Conservation (phyloP, 306 rosid species). For the Cicer pinnatifidum region DNA sequence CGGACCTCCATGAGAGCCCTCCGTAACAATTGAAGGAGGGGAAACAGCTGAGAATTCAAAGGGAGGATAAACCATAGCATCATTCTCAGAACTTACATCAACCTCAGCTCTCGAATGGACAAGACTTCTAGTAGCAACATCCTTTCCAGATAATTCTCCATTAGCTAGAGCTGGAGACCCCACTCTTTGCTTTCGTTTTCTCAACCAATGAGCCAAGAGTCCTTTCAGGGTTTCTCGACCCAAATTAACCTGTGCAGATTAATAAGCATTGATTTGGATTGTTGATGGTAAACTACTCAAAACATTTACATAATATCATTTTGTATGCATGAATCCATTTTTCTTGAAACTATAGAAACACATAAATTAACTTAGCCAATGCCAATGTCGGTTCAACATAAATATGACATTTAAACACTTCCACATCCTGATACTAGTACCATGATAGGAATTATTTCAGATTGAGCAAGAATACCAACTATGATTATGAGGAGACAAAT, state of each 20-base stretch:
- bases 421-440: conserved; percentile 15
- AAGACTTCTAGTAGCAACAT: conserved; percentile 68
- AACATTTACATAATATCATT: conserved; percentile 25
- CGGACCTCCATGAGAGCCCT: conserved; percentile 95
- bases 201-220: conserved; percentile 88
- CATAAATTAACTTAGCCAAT: conserved; percentile 21
- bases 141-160: conserved; percentile 87
- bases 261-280: conserved; percentile 34
- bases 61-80: conserved; percentile 87
- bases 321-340: conserved; percentile 28
- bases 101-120: conserved; percentile 79
- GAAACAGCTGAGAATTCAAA: conserved; percentile 84
- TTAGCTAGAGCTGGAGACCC: conserved; percentile 77
- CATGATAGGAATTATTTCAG: conserved; percentile 31
- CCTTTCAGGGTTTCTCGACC: conserved; percentile 98
- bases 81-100: conserved; percentile 80
- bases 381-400: conserved; percentile 36
- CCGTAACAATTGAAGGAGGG: conserved; percentile 91
- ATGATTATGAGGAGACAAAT: conserved; percentile 31
- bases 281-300: conserved; percentile 30
- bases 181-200: conserved; percentile 73
- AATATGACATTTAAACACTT: conserved; percentile 5
- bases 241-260: conserved; percentile 84
- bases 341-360: conserved; percentile 32
- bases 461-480: conserved; percentile 27